A percentile compares a stretch with the other conserved stretches of the same genome.
phyloP scores from a whole-genome alignment of 495 filamentous ascomycete genomes.

The Pseudoneurospora amorphoporcata region DNA sequence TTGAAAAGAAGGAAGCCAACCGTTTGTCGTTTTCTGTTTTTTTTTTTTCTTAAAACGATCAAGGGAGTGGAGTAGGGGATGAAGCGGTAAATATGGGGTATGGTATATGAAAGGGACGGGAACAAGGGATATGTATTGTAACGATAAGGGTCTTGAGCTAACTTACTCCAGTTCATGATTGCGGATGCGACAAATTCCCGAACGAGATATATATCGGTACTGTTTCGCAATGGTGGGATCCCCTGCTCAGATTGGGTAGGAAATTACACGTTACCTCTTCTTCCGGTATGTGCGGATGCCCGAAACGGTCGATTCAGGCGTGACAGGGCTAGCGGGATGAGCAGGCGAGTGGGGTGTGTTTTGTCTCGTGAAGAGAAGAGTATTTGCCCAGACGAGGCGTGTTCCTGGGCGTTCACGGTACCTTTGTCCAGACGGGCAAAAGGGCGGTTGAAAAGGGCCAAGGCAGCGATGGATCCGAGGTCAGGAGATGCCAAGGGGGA shows the following conservation, averaged over 20 bases:
- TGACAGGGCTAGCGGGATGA: background rate
- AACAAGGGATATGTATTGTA: background rate
- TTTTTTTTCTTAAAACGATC: background rate
- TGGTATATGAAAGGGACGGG: background rate
- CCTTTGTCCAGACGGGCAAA: background rate
- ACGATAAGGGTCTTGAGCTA: background rate
- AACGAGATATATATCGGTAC: background rate
- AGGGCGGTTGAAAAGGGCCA: background rate
- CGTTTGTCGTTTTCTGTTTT: background rate
- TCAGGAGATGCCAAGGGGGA: background rate
- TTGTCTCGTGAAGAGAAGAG: background rate
- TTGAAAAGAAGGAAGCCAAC: background rate
- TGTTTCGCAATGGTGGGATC: background rate
- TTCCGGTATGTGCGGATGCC: background rate
- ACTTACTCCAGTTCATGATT: background rate
- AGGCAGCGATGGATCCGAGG: background rate
- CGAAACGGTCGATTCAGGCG: background rate
- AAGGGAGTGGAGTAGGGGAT: background rate
- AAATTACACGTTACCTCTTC: background rate
- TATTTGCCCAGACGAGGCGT: background rate
- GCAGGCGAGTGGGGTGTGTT: background rate
- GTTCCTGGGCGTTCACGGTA: background rate
- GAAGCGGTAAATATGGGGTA: background rate
- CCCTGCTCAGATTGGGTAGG: background rate
- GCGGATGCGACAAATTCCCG: background rate